Evolutionary conservation across 2,329 filamentous ascomycete species (phyloP), one percentile per base, ranked within the genome.

Genomic region (Chaetomium sp.): DNA sequence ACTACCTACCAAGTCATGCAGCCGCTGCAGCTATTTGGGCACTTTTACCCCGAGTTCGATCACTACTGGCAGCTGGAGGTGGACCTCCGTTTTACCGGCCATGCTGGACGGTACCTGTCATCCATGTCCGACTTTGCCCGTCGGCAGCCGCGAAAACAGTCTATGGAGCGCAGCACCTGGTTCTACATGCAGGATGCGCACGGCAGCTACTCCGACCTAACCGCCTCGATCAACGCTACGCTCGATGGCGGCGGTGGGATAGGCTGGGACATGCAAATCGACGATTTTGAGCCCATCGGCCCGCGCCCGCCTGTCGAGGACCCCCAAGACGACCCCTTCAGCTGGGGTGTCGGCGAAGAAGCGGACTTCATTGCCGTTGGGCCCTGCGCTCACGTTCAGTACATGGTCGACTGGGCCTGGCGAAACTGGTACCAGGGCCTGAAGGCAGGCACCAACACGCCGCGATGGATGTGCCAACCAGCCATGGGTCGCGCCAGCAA

Each of bases 401-500:
- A 34, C 8, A 46, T 53, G 37, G n/a, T 42, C 11, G 36, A 53
- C 37, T 53, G 51, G 51, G n/a, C 12, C 6, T 53, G 51, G 51
- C 14, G 44, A 12, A 34, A 53, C 12, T 53, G 51, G 51, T 46
- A 42, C 6, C 51, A 53, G 10, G 44, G 51, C 8, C 33, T 53
- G 27, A 48, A 42, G n/a, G 43, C 51, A 32, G 36, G 44, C 14
- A 42, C 36, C 44, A 41, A 19, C 36, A 47, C 43, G 8, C 44
- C 51, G 12, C 32, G 51, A 8, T 53, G 51, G 51, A 53, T 53
- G 51, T 53, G 51, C 37, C 51, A 53, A 33, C 51, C 51, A 5
- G 52, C 52, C n/a, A 54, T 54, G 52, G 52, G 52, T 34, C 52
- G 52, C 52, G 52, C 52, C 27, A 54, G 52, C 45, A 49, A 19